Percentiles rank a stretch among this genome's conserved stretches.
Evolutionary conservation across 1,139 yeast species (phyloP).

Genomic region (Ogataea hybrid): DNA sequence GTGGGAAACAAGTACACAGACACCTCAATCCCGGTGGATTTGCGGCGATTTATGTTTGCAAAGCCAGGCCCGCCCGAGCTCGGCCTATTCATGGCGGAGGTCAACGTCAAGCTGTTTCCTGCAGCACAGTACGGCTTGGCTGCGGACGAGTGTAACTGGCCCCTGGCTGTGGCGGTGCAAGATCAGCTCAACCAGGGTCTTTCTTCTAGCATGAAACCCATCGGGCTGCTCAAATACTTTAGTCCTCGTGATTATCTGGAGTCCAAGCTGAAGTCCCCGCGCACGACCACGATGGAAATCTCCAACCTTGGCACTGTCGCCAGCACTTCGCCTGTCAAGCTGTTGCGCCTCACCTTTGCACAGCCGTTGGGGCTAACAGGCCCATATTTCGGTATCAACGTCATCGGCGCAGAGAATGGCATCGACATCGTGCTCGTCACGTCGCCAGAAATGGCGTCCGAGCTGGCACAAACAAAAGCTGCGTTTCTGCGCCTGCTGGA

Average conservation of each 20-base stretch:
- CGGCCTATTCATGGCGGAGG: conserved; percentile 18
- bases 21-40: conserved; percentile 18
- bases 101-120: conserved; percentile 11
- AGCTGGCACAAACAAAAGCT: conserved; percentile 1
- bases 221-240: conserved; percentile 14
- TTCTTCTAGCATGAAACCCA: conserved; percentile 2
- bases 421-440: conserved; percentile 10
- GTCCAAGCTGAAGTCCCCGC: neutral
- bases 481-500: neutral
- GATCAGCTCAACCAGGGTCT: conserved; percentile 3
- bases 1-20: conserved; percentile 14
- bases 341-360: conserved; percentile 15
- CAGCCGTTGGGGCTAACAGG: conserved; percentile 13
- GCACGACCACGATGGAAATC: conserved; percentile 13
- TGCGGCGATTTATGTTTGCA: conserved; percentile 13
- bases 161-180: conserved; percentile 15
- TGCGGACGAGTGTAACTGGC: conserved; percentile 14
- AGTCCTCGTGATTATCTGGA: conserved; percentile 9
- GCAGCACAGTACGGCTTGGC: conserved; percentile 1
- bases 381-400: conserved; percentile 13
- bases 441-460: conserved; percentile 1
- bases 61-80: conserved; percentile 6
- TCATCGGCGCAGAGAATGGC: conserved; percentile 16
- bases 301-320: conserved; percentile 21
- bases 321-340: conserved; percentile 3